These are phyloP conservation scores for Mycosphaerella sp. DNA, from an alignment of 2,329 filamentous ascomycete genomes.

Conservation along the genomic window DNA sequence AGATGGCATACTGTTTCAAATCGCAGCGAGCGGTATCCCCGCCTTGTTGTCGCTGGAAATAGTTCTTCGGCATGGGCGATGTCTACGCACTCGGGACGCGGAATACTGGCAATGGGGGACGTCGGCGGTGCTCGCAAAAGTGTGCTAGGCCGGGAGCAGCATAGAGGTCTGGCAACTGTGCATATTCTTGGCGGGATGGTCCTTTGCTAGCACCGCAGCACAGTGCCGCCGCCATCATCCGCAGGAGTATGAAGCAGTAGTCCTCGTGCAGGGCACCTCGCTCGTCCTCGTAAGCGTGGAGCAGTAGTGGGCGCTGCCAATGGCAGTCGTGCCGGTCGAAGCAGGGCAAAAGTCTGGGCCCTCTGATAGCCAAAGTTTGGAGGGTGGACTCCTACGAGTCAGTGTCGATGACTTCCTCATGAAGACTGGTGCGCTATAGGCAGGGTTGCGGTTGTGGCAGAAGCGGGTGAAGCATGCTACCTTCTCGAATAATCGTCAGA, in stretches of 20 bases:
- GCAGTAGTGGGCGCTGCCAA: background rate
- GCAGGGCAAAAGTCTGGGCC: slow-evolving; percentile 8
- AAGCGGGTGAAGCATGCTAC: slow-evolving; percentile 5
- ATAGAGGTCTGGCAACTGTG: background rate
- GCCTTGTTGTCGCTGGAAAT: background rate
- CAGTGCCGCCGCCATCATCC: background rate
- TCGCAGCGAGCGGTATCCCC: background rate
- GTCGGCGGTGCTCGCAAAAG: background rate
- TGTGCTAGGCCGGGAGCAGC: background rate
- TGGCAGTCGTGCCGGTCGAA: background rate
- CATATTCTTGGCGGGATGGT: background rate
- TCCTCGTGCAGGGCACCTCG: background rate
- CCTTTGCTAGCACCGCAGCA: background rate
- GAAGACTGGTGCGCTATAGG: slow-evolving; percentile 9
- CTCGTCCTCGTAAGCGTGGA: slow-evolving; percentile 1
- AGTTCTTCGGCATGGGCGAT: background rate
- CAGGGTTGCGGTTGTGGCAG: slow-evolving; percentile 7
- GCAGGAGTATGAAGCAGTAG: background rate
- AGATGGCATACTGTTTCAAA: background rate
- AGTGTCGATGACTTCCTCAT: slow-evolving; percentile 17
- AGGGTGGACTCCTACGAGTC: slow-evolving; percentile 2
- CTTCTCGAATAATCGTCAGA: slow-evolving; percentile 7
- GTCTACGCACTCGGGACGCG: background rate
- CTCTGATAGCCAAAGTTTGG: background rate
- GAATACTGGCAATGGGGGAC: background rate